These are phyloP conservation scores for Aspergillus aculeatinus DNA, from an alignment of 2,329 filamentous ascomycete species.

Conservation along the genomic window DNA sequence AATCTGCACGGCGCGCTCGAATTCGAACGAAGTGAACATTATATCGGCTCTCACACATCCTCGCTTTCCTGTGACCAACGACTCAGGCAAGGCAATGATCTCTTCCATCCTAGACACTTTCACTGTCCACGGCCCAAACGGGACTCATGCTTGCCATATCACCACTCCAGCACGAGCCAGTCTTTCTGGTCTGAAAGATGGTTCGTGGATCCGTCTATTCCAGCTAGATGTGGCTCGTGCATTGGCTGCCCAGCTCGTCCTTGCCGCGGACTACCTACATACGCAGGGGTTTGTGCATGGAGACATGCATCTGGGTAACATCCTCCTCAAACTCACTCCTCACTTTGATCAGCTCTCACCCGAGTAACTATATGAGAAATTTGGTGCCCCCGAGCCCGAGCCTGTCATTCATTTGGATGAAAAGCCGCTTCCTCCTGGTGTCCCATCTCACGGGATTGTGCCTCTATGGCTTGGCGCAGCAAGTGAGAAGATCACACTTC, in stretches of 20 bases:
- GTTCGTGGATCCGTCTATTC: constrained; percentile 25
- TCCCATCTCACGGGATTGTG: constrained; percentile 31
- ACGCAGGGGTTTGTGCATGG: constrained; percentile 31
- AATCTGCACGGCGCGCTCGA: constrained; percentile 14
- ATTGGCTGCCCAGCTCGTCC: constrained; percentile 29
- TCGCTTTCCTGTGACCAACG: too few relatives aligned
- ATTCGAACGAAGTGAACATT: background rate
- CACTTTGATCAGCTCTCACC: constrained; percentile 19
- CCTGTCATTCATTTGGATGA: constrained; percentile 24
- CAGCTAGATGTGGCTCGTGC: constrained; percentile 23
- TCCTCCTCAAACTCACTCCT: constrained; percentile 28
- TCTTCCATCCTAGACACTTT: constrained; percentile 23
- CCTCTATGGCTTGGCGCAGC: constrained; percentile 39
- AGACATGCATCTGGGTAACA: constrained; percentile 39
- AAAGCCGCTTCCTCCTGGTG: constrained; percentile 23
- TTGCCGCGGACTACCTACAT: constrained; percentile 29
- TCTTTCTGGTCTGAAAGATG: constrained; percentile 20
- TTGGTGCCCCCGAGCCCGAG: constrained; percentile 22
- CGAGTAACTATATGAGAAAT: constrained; percentile 21
- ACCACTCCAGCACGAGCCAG: constrained; percentile 21
- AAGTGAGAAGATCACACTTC: constrained; percentile 32
- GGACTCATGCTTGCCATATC: constrained; percentile 26
- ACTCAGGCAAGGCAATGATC: constrained; percentile 10
- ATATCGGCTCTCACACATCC: constrained; percentile 22
- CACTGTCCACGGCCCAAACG: constrained; percentile 25